These are phyloP conservation scores for Mycena latifolia DNA, from an alignment of 768 basidiomycete genomes.

Conservation along the genomic window DNA sequence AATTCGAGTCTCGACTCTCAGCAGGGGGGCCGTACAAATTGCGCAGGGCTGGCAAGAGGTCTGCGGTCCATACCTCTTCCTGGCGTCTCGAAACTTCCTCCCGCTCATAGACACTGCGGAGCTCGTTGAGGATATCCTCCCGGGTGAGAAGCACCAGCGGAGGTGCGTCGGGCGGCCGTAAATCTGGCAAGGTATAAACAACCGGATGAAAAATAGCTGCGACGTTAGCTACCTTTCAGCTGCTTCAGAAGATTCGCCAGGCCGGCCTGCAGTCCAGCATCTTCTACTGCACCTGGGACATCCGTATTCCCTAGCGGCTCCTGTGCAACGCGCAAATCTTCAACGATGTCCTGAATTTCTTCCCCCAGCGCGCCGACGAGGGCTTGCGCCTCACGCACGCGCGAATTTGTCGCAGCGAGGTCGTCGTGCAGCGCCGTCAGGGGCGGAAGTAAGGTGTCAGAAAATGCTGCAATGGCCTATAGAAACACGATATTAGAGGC, in stretches of 20 bases:
- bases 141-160: constrained; percentile 41
- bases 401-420: constrained; percentile 33
- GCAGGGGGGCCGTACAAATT: constrained; percentile 31
- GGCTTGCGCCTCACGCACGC: constrained; percentile 45
- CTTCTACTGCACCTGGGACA: constrained; percentile 4
- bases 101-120: constrained; percentile 20
- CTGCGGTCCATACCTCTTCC: constrained; percentile 35
- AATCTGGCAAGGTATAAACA: constrained; percentile 21
- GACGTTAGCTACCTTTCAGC: constrained; percentile 23
- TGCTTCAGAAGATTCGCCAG: constrained; percentile 36
- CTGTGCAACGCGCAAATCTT: constrained; percentile 22
- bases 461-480: constrained; percentile 39
- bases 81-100: constrained; percentile 20
- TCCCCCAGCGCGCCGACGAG: constrained; percentile 48
- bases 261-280: constrained; percentile 32
- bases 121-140: constrained; percentile 40
- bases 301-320: neutral
- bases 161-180: constrained; percentile 35
- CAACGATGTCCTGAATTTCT: constrained; percentile 46
- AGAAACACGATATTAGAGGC: neutral
- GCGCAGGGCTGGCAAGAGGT: constrained; percentile 33
- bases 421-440: constrained; percentile 40
- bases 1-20: neutral
- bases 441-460: constrained; percentile 39
- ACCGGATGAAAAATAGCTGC: constrained; percentile 1